Evolutionary conservation across 192 early-diverging fungal genomes (phyloP).

Genomic region (Thoreauomyces humboldtii): DNA sequence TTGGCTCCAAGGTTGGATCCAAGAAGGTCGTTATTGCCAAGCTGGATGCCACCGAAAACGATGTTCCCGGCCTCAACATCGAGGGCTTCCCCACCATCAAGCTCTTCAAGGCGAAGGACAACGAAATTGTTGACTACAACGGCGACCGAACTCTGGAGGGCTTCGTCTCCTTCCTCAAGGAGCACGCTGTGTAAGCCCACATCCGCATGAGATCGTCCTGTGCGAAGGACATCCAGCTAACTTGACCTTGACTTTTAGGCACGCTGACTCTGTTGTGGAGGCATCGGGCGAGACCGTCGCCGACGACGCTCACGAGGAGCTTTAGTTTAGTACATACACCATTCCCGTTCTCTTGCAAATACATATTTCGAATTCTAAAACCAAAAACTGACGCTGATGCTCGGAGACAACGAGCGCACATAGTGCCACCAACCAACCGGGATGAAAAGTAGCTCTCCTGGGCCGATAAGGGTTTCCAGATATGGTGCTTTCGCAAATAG

Average conservation of each 20-base stretch:
- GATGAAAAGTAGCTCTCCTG: constrained; percentile 84
- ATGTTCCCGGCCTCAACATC: constrained; percentile 80
- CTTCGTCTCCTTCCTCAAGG: constrained; percentile 74
- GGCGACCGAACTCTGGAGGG: constrained; percentile 77
- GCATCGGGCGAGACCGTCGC: too few relatives aligned
- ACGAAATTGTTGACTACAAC: constrained; percentile 78
- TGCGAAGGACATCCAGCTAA: too few relatives aligned
- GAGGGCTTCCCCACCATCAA: constrained; percentile 95
- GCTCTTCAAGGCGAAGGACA: constrained; percentile 80
- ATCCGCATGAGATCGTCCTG: too few relatives aligned
- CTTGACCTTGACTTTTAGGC: too few relatives aligned
- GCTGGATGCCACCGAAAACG: constrained; percentile 95
- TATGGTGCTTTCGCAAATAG: constrained; percentile 54
- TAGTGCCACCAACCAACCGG: constrained; percentile 86
- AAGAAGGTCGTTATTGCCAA: constrained; percentile 79
- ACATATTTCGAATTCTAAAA: too few relatives aligned
- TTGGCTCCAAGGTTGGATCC: constrained; percentile 57
- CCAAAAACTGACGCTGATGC: constrained; percentile 89
- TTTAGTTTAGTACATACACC: too few relatives aligned
- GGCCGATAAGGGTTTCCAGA: constrained; percentile 66
- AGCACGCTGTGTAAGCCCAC: constrained; percentile 49
- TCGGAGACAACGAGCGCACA: constrained; percentile 68
- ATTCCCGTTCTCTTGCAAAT: too few relatives aligned
- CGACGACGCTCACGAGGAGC: too few relatives aligned
- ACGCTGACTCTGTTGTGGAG: too few relatives aligned